Conservation (phyloP, 306 rosid species). For the Fragaria iinumae region DNA sequence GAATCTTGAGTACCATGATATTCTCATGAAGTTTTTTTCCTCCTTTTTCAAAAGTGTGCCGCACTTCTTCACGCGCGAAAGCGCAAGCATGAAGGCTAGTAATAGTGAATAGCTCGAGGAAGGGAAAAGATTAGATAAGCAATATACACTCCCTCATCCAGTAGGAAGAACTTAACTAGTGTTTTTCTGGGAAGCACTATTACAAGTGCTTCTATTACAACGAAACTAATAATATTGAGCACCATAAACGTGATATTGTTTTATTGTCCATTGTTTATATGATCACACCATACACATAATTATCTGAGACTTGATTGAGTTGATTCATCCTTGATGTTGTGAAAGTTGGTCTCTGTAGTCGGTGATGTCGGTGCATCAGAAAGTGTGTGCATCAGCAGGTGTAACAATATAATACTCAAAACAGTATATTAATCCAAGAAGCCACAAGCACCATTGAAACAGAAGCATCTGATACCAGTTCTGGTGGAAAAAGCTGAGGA, state of each 20-base stretch:
- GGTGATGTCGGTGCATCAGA: constrained; percentile 22
- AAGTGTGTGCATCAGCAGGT: not conserved
- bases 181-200: not conserved
- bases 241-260: not conserved
- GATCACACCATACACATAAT: not conserved
- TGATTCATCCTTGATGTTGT: not conserved
- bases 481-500: constrained; percentile 6
- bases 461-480: constrained; percentile 27
- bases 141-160: not conserved
- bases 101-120: not conserved
- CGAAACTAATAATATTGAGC: not conserved
- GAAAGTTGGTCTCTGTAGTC: not conserved
- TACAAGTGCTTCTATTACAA: not conserved
- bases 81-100: no score
- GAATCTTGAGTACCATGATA: no score
- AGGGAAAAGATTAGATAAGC: not conserved
- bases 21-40: no score
- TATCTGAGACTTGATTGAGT: not conserved
- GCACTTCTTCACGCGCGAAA: no score
- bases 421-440: not conserved
- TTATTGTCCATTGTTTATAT: not conserved
- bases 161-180: not conserved
- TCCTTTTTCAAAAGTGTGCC: no score
- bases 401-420: not conserved
- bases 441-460: constrained; percentile 18